Evolutionary conservation across 1,284 basidiomycete species (phyloP).

Genomic region (Puccinia triticina): DNA sequence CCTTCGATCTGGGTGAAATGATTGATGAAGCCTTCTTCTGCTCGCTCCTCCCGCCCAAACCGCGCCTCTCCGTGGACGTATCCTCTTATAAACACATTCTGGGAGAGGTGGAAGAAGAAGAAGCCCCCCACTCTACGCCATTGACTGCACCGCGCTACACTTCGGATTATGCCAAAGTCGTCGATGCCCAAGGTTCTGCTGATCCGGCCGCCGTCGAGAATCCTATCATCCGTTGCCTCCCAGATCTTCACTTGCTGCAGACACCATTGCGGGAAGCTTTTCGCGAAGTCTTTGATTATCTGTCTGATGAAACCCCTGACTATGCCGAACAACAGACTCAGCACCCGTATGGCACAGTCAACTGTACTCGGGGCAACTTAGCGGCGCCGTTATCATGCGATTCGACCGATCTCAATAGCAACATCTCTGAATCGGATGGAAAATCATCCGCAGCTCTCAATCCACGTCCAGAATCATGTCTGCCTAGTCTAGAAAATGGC

Average conservation of each 20-base stretch:
- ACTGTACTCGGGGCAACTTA: no score
- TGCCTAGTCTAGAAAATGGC: no score
- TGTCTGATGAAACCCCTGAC: background rate
- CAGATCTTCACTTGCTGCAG: conserved; percentile 11
- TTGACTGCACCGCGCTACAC: background rate
- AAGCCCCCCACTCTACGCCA: background rate
- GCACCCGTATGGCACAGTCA: background rate
- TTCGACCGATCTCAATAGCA: background rate
- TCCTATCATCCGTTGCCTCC: background rate
- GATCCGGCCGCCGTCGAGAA: no score
- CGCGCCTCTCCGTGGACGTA: background rate
- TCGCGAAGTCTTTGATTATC: background rate
- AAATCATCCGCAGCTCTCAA: background rate
- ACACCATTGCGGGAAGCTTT: background rate
- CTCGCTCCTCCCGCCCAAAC: background rate
- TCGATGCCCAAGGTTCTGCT: background rate
- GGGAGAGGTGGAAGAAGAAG: no score
- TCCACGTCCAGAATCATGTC: no score
- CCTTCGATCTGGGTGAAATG: background rate
- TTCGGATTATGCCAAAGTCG: background rate
- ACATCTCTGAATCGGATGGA: background rate
- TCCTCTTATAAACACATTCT: background rate
- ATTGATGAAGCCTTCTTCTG: background rate
- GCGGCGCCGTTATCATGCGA: no score
- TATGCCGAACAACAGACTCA: background rate